Evolutionary conservation across 2,329 filamentous ascomycete species (phyloP).

Genomic region (Fusarium clavum): DNA sequence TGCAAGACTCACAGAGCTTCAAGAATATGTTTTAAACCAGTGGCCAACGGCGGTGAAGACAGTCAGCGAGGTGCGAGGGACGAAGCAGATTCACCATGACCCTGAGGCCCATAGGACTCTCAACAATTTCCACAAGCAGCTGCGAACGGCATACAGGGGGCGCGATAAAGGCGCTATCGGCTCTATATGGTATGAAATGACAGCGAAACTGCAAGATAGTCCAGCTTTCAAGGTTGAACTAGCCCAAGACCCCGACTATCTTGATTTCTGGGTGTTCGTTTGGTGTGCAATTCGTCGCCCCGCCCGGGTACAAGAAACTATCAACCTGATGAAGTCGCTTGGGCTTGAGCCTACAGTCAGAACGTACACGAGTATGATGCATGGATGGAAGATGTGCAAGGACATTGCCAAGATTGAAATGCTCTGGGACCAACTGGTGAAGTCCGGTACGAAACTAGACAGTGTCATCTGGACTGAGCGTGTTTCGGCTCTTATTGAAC

Average conservation of each 20-base stretch:
- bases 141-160: slow-evolving; percentile 47
- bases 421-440: slow-evolving; percentile 74
- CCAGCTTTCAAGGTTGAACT: slow-evolving; percentile 46
- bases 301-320: slow-evolving; percentile 50
- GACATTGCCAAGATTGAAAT: slow-evolving; percentile 70
- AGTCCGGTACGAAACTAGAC: slow-evolving; percentile 71
- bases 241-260: slow-evolving; percentile 50
- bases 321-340: slow-evolving; percentile 58
- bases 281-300: slow-evolving; percentile 52
- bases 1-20: slow-evolving; percentile 37
- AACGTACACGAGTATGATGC: slow-evolving; percentile 80
- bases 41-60: slow-evolving; percentile 45
- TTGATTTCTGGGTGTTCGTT: slow-evolving; percentile 57
- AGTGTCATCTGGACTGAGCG: slow-evolving; percentile 75
- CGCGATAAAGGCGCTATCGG: slow-evolving; percentile 48
- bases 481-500: slow-evolving; percentile 72
- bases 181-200: slow-evolving; percentile 52
- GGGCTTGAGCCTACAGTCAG: slow-evolving; percentile 69
- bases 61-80: slow-evolving; percentile 21
- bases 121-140: slow-evolving; percentile 46
- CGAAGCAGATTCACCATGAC: slow-evolving; percentile 4
- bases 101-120: slow-evolving; percentile 4
- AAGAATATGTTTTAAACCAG: slow-evolving; percentile 47
- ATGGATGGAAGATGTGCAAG: slow-evolving; percentile 72
- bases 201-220: slow-evolving; percentile 39